phyloP scores from a whole-genome alignment of 83 land plant genomes.

The Picea abies region DNA sequence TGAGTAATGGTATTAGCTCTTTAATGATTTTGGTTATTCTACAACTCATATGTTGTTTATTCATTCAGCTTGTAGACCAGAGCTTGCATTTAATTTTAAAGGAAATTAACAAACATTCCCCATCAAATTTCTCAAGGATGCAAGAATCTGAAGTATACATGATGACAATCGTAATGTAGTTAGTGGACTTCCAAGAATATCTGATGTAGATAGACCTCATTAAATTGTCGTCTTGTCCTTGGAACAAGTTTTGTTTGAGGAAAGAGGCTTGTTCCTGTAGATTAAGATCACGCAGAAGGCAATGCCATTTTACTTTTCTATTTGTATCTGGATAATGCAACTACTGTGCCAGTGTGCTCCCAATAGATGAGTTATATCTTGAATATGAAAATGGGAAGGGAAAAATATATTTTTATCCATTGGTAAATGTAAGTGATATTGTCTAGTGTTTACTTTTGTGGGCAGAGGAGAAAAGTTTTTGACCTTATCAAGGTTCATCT shows the following conservation, averaged over 20 bases:
- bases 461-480: too few relatives aligned
- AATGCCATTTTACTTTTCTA: not conserved
- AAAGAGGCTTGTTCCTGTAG: too few relatives aligned
- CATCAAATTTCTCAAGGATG: not conserved
- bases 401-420: not conserved
- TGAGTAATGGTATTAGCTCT: not conserved
- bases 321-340: not conserved
- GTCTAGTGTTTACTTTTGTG: not conserved
- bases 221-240: too few relatives aligned
- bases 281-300: not conserved
- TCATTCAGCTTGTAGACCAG: not conserved
- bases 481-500: too few relatives aligned
- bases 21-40: not conserved
- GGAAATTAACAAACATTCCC: not conserved
- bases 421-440: not conserved
- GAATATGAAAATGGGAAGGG: not conserved
- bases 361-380: not conserved
- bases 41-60: not conserved
- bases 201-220: too few relatives aligned
- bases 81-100: not conserved
- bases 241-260: too few relatives aligned
- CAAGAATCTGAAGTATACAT: not conserved
- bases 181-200: not conserved
- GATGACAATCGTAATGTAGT: not conserved
- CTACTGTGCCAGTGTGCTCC: not conserved